These are phyloP conservation scores for Lecanosticta acicola DNA, from an alignment of 2,329 filamentous ascomycete species.

Conservation along the genomic window DNA sequence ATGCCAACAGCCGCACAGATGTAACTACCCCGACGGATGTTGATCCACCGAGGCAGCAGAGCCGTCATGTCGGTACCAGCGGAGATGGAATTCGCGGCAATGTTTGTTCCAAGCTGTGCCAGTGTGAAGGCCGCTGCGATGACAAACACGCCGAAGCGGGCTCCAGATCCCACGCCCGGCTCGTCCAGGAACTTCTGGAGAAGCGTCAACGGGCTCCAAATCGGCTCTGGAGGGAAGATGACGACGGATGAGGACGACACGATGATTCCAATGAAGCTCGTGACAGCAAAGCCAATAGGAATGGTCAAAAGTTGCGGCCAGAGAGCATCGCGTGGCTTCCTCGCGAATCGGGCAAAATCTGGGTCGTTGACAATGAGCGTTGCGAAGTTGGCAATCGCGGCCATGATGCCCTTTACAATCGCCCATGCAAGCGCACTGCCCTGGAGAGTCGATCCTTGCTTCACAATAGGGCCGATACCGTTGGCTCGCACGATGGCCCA, in stretches of 20 bases:
- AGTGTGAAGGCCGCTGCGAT: constrained; percentile 45
- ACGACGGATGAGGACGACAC: constrained; percentile 45
- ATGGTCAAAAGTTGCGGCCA: constrained; percentile 67
- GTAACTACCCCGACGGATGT: constrained; percentile 80
- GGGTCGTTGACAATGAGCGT: constrained; percentile 59
- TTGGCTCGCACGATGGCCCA: constrained; percentile 80
- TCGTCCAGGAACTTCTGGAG: constrained; percentile 40
- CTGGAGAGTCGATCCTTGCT: constrained; percentile 56
- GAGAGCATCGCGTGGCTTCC: constrained; percentile 67
- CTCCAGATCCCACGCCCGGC: constrained; percentile 37
- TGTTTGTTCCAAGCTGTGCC: constrained; percentile 52
- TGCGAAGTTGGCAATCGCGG: constrained; percentile 82
- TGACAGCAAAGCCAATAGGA: constrained; percentile 52
- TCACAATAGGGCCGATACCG: constrained; percentile 76
- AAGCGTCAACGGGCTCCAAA: constrained; percentile 34
- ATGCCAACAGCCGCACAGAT: constrained; percentile 74
- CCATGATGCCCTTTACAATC: constrained; percentile 81
- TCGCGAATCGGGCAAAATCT: constrained; percentile 79
- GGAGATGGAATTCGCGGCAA: constrained; percentile 49
- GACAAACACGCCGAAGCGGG: constrained; percentile 47
- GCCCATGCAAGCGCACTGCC: constrained; percentile 73
- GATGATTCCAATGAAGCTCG: constrained; percentile 62
- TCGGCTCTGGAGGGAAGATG: constrained; percentile 38
- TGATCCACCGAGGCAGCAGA: constrained; percentile 49
- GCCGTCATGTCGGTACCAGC: constrained; percentile 52